A percentile compares a stretch with the other conserved stretches of the same genome.
Conservation (phyloP, 257 asterid genomes). For the Verbena officinalis region DNA sequence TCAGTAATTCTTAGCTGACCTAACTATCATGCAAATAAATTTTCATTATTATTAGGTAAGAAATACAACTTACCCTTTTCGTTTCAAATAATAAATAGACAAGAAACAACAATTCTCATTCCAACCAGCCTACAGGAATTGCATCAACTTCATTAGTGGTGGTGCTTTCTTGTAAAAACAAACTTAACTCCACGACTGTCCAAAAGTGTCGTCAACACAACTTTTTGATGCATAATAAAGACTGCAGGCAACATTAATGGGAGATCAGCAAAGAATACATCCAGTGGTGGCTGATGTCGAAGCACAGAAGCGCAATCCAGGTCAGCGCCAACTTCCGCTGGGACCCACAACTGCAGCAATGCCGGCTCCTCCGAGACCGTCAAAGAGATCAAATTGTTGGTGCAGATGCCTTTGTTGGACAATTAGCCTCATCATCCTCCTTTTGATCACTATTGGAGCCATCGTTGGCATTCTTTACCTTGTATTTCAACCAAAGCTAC, state of each 20-base stretch:
- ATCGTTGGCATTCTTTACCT: conserved; percentile 63
- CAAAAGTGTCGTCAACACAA: background rate
- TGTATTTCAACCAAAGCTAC: conserved; percentile 76
- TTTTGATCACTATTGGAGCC: conserved; percentile 61
- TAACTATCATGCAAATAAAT: conserved; percentile 30
- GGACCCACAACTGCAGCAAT: conserved; percentile 28
- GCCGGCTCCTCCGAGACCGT: conserved; percentile 32
- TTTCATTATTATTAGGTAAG: conserved; percentile 34
- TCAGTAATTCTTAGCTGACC: conserved; percentile 46
- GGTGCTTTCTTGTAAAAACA: conserved; percentile 7
- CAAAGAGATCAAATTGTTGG: conserved; percentile 45
- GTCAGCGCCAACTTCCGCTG: conserved; percentile 37
- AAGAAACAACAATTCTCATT: conserved; percentile 16
- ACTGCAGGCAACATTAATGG: conserved; percentile 33
- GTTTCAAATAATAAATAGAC: conserved; percentile 7
- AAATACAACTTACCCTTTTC: conserved; percentile 32
- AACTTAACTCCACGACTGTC: background rate
- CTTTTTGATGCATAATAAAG: conserved; percentile 5
- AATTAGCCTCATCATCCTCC: conserved; percentile 54
- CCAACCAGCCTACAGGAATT: conserved; percentile 11
- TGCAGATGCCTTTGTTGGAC: conserved; percentile 91
- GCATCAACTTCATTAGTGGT: background rate
- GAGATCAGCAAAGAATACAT: conserved; percentile 64
- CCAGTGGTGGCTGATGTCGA: conserved; percentile 56
- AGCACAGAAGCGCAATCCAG: conserved; percentile 41